A percentile compares a stretch with the other conserved stretches of the same genome.
Evolutionary conservation across 768 basidiomycete genomes (phyloP).

Genomic region (Leccinum arenicola): DNA sequence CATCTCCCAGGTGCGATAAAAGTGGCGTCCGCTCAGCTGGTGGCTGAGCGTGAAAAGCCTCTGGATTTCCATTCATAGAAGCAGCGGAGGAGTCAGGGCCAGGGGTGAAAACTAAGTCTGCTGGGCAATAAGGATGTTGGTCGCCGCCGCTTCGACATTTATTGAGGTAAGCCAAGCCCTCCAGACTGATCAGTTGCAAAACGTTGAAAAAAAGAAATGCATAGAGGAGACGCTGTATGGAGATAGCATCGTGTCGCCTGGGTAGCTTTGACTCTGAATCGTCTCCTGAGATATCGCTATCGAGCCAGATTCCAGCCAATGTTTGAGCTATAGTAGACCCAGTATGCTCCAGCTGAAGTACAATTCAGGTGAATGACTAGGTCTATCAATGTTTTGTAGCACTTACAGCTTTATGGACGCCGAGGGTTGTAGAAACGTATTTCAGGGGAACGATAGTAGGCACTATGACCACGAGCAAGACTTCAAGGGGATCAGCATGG

Average conservation of each 20-base stretch:
- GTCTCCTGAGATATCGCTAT: conserved; percentile 28
- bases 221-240: conserved; percentile 54
- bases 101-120: conserved; percentile 4
- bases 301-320: conserved; percentile 65
- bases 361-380: not conserved
- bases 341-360: conserved; percentile 63
- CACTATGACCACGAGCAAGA: conserved; percentile 71
- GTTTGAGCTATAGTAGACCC: conserved; percentile 74
- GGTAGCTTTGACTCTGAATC: not conserved
- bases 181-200: conserved; percentile 51
- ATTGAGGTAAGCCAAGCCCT: conserved; percentile 49
- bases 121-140: conserved; percentile 12
- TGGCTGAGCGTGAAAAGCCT: not conserved
- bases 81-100: not conserved
- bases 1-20: conserved; percentile 1
- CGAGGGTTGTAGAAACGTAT: conserved; percentile 76
- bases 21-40: conserved; percentile 15
- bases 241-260: conserved; percentile 31
- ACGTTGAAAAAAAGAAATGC: conserved; percentile 56
- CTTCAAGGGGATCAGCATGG: conserved; percentile 33
- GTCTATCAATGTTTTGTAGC: not conserved
- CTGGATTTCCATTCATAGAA: not conserved
- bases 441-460: conserved; percentile 67
- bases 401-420: conserved; percentile 75
- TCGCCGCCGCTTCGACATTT: conserved; percentile 34